Conservation (phyloP, 2,329 filamentous ascomycete genomes). For the Nannizziopsis arthrosporioides region DNA sequence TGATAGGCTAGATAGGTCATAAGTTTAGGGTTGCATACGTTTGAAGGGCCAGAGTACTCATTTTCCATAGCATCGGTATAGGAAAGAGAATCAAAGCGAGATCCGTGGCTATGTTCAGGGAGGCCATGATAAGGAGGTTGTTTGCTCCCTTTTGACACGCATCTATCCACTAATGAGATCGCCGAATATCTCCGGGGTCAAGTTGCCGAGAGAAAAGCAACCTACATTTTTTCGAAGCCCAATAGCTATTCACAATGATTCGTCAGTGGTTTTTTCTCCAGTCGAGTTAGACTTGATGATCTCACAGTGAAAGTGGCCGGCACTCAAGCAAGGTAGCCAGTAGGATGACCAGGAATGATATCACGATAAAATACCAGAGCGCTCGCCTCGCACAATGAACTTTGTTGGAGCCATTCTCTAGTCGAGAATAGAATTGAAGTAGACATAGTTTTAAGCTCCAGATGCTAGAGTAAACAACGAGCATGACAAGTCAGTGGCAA, state of each 20-base stretch:
- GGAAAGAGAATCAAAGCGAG: slow-evolving; percentile 16
- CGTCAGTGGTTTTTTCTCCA: background rate
- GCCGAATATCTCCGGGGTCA: background rate
- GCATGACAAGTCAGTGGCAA: background rate
- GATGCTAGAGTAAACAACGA: slow-evolving; percentile 8
- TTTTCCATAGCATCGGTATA: slow-evolving; percentile 16
- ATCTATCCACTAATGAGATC: slow-evolving; percentile 4
- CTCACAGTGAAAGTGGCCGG: slow-evolving; percentile 12
- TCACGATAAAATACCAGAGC: slow-evolving; percentile 12
- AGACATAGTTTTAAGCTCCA: slow-evolving; percentile 17
- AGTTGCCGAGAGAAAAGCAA: background rate
- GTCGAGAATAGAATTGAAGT: slow-evolving; percentile 14
- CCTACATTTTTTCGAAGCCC: slow-evolving; percentile 3
- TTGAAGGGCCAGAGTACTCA: slow-evolving; percentile 13
- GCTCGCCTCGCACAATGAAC: slow-evolving; percentile 14
- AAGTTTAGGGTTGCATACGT: slow-evolving; percentile 7
- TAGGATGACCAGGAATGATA: slow-evolving; percentile 11
- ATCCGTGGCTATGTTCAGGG: slow-evolving; percentile 15
- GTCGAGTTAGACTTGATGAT: background rate
- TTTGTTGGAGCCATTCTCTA: slow-evolving; percentile 15
- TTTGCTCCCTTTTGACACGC: slow-evolving; percentile 12
- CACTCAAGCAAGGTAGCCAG: slow-evolving; percentile 15
- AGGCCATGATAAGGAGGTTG: slow-evolving; percentile 14
- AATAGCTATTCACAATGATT: slow-evolving; percentile 3
- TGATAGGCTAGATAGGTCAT: background rate